Base-by-base conservation (phyloP, 1,284 basidiomycete genomes). In the Malassezia dermatis region DNA sequence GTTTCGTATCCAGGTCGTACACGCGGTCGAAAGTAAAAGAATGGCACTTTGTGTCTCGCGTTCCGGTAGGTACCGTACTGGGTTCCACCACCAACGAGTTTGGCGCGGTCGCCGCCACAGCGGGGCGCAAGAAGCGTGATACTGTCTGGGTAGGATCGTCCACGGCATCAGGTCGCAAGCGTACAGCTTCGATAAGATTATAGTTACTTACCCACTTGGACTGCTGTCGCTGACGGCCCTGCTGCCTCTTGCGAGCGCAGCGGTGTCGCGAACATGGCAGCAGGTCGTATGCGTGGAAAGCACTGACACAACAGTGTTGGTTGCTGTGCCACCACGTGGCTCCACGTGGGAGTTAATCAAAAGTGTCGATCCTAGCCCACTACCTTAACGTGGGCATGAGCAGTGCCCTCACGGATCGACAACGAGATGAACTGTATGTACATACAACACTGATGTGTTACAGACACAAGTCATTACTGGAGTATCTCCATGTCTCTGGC, bases 11-110 rank as follows among this genome's bases (percentile, higher is more conserved):
- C 26, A 88, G 88, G 2, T 82, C 81, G 66, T 93, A 84, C 48
- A 98, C 93, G 64, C 89, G 86, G 79, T 98, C 94, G 75, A 94
- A 98, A 54, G 83, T 84, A 76, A 96, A 98, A 44, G 80, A 77
- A 66, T 90, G 88, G 4, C 21, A 8, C 11, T 62, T 60, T 76
- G 88, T 89, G 28, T 79, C 79, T 39, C 80, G 78, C 32, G 23
- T 19, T 11, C 37, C 35, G 10, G 24, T 31, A 15, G 26, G 6
- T n/a, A 26, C 42, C 17, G 27, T 30, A 8, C 26, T 27, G 24
- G 48, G 54, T 24, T 57, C 55, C 8, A 57, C 40, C n/a, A 43
- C 35, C 27, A 57, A 19, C 5, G 31, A 34, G 10, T 37, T 48
- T 3, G 28, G 7, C 8, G 47, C 42, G 12, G 27, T 46, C 3